Evolutionary conservation across 257 asterid genomes (phyloP).

Genomic region (Jacaranda copaia): DNA sequence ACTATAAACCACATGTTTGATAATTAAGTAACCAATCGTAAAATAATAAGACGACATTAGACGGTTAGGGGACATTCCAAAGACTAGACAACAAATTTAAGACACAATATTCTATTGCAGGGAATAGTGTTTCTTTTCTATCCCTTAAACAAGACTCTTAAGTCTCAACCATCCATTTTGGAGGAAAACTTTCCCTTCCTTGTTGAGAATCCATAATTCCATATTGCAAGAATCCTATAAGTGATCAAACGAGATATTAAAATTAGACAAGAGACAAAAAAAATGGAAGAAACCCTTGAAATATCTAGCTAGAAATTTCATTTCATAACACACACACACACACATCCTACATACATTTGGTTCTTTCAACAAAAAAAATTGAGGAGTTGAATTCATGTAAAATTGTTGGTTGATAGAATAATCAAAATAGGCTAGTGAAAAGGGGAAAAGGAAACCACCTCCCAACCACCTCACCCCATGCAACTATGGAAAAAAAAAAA

Average conservation of each 20-base stretch:
- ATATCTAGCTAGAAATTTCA: background rate
- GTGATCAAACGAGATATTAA: background rate
- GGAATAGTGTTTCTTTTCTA: background rate
- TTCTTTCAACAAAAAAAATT: background rate
- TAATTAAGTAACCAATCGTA: no score
- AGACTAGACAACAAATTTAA: background rate
- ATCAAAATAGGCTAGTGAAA: background rate
- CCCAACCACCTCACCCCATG: background rate
- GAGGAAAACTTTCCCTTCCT: conserved; percentile 14
- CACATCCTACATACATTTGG: background rate
- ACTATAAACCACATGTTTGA: no score
- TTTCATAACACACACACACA: background rate
- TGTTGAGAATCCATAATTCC: background rate
- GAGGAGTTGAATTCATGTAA: conserved; percentile 1
- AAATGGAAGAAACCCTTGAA: background rate
- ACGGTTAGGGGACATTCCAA: conserved; percentile 14
- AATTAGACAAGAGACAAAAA: background rate
- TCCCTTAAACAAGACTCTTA: background rate
- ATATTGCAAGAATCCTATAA: conserved; percentile 16
- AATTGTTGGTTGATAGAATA: conserved; percentile 21
- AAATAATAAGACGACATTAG: background rate
- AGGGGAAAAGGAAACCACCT: background rate
- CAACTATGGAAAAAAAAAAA: background rate
- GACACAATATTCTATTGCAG: background rate
- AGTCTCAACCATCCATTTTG: conserved; percentile 34